These are phyloP conservation scores for Cryptosporidium baileyi DNA, from an alignment of 169 alveolate species.

Conservation along the genomic window DNA sequence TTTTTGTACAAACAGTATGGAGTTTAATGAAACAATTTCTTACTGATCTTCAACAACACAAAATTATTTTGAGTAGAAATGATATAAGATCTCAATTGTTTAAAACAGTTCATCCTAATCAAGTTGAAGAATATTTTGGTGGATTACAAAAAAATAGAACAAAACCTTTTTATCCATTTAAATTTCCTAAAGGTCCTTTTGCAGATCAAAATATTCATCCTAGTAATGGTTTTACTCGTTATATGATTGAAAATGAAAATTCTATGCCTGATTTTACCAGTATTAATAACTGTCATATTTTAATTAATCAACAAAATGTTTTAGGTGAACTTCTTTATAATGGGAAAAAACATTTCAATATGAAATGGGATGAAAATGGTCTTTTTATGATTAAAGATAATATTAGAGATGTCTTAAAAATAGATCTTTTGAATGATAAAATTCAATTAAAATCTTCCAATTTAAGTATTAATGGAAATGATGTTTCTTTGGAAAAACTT, in stretches of 20 bases:
- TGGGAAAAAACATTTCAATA: too few species aligned
- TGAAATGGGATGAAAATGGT: conserved; percentile 23
- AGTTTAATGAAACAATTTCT: conserved; percentile 74
- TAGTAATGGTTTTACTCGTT: conserved; percentile 43
- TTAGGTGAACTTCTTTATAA: conserved; percentile 8
- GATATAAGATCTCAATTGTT: conserved; percentile 55
- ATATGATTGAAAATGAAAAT: not conserved
- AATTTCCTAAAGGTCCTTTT: conserved; percentile 74
- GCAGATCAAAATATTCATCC: conserved; percentile 57
- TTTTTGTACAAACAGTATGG: conserved; percentile 76
- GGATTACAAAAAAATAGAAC: conserved; percentile 73
- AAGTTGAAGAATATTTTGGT: conserved; percentile 77
- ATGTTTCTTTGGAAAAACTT: too few species aligned
- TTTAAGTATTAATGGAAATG: not conserved
- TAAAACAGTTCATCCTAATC: conserved; percentile 71
- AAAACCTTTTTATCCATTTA: conserved; percentile 74
- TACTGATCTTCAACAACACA: conserved; percentile 79
- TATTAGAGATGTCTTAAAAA: not conserved
- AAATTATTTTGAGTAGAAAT: conserved; percentile 71
- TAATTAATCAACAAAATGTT: conserved; percentile 25
- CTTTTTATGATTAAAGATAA: not conserved
- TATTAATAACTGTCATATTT: conserved; percentile 22
- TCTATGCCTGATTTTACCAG: not conserved
- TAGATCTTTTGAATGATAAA: not conserved
- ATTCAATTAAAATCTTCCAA: not conserved